These are phyloP conservation scores for Cardamine occulta DNA, from an alignment of 345 rosid species.

Conservation along the genomic window DNA sequence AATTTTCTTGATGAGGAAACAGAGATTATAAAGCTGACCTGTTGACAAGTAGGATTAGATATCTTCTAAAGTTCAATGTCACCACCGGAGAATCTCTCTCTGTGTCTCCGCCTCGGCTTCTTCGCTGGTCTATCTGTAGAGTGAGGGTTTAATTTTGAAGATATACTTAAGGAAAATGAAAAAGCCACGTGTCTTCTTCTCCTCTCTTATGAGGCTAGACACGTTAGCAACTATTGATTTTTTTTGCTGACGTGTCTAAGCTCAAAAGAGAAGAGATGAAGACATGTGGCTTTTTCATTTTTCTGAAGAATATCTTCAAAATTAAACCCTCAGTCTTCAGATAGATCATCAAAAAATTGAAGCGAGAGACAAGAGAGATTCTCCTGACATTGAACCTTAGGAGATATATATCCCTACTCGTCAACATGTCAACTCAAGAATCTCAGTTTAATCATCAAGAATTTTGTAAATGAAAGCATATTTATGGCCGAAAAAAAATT, in stretches of 20 bases:
- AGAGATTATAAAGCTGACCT: conserved; percentile 28
- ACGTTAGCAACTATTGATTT: not conserved
- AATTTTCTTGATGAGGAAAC: not conserved
- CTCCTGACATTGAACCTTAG: not conserved
- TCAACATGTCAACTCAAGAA: too few relatives aligned
- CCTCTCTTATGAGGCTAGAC: not conserved
- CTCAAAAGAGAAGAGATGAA: not conserved
- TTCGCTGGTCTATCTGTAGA: conserved; percentile 7
- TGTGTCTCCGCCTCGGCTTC: not conserved
- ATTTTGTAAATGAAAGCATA: not conserved
- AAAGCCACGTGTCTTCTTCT: not conserved
- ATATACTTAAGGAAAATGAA: not conserved
- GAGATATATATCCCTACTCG: too few relatives aligned
- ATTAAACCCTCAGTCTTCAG: too few relatives aligned
- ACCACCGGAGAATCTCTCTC: conserved; percentile 25
- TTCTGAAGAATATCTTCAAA: too few relatives aligned
- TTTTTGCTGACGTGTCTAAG: not conserved
- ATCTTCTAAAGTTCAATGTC: not conserved
- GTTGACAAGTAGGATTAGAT: conserved; percentile 37
- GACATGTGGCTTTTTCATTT: too few relatives aligned
- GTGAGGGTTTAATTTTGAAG: conserved; percentile 14
- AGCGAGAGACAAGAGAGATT: too few relatives aligned
- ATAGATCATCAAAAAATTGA: too few relatives aligned
- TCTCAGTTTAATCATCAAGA: not conserved
- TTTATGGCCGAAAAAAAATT: too few relatives aligned